Percentiles rank a stretch among this genome's conserved stretches.
These are phyloP conservation scores for Solidago caesia DNA, from an alignment of 129 eudicot species.

Conservation along the genomic window DNA sequence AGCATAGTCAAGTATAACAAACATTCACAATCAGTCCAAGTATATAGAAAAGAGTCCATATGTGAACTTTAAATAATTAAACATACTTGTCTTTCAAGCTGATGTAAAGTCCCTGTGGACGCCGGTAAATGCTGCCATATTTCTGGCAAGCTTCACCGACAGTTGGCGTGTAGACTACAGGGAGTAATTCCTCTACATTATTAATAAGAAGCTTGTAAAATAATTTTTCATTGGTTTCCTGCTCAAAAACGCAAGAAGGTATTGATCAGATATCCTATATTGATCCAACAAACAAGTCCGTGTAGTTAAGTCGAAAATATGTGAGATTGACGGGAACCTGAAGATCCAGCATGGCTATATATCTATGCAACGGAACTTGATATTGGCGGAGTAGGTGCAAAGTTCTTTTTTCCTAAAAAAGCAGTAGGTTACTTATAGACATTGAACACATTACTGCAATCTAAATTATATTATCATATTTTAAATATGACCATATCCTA, in stretches of 20 bases:
- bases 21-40: background rate
- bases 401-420: slow-evolving; percentile 59
- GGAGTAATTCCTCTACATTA: slow-evolving; percentile 39
- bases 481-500: background rate
- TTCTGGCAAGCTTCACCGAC: slow-evolving; percentile 77
- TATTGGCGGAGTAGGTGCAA: slow-evolving; percentile 76
- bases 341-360: slow-evolving; percentile 94
- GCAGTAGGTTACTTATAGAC: background rate
- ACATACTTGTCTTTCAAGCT: slow-evolving; percentile 81
- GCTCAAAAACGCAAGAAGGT: background rate
- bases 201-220: slow-evolving; percentile 41
- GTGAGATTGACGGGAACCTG: slow-evolving; percentile 47
- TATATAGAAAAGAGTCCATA: background rate
- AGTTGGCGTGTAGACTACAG: slow-evolving; percentile 37
- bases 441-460: too few relatives aligned
- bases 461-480: background rate
- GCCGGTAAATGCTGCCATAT: slow-evolving; percentile 84
- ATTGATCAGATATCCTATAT: background rate
- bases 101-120: slow-evolving; percentile 87
- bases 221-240: slow-evolving; percentile 37
- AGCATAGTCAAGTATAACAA: slow-evolving; percentile 1
- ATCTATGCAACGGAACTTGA: slow-evolving; percentile 82
- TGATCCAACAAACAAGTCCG: background rate
- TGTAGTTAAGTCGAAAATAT: background rate
- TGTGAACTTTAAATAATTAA: slow-evolving; percentile 13